Base-by-base conservation (phyloP, 108 stramenopile genomes). In the Thalassiosira profunda region DNA sequence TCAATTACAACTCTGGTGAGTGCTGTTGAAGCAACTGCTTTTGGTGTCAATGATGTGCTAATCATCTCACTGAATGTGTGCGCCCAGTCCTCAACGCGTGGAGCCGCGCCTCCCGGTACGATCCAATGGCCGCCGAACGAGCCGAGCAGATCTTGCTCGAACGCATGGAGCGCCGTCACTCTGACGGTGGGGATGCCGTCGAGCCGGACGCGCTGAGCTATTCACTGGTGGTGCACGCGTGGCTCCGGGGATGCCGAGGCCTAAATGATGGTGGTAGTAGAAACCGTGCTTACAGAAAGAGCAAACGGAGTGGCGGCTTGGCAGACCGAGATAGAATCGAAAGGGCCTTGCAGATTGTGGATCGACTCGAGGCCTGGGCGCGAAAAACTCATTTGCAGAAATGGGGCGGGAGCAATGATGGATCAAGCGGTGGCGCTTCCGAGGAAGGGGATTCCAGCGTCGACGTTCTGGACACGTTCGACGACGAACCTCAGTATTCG, bases 151-250 rank as follows among this genome's bases (percentile, higher is more conserved):
- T 79, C 40, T 57, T 79, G 15, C 44, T 79, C 5, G 67, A 79
- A 24, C 52, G 74, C 28, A 79, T 79, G 78, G 78, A 77, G 37
- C 37, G 33, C 24, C 55, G 67, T 6, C 26, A 28, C 18, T 57
- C 60, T 2, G 67, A 80, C 24, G 81, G 85, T 26, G 85, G 84
- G 2, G 84, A 83, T 56, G 84, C 82, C 15, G 85, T 87, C 2
- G 78, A 84, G 57, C 91, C 88, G 4, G 88, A 89, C 74, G 81
- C 82, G 4, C 49, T 89, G 26, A 88, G 84, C 31, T 92, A 92
- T 57, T 70, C 86, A 0, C 62, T 85, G 23, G 72, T 83, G 5
- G 84, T 89, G 43, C 58, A 84, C 23, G 79, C 91, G 10, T 89
- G 88, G 71, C 54, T 85, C 10, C 71, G 86, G 14, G 76, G 76